Percentiles rank a stretch among this genome's conserved stretches.
Evolutionary conservation across 1,284 basidiomycete species (phyloP).

Genomic region (Cutaneotrichosporon cavernicola): DNA sequence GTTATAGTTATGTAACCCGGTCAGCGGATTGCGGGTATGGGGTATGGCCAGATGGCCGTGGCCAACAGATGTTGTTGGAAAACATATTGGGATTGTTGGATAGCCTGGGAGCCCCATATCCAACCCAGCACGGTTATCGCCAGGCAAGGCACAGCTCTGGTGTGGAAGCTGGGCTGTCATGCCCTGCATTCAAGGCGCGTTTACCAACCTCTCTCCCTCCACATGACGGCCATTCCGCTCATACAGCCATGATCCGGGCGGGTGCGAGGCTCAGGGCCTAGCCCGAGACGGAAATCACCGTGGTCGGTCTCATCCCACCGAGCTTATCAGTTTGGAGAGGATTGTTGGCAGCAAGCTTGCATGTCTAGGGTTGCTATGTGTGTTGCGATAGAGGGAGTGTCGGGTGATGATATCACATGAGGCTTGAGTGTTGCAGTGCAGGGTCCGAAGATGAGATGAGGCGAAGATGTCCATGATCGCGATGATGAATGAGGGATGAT

Average conservation of each 20-base stretch:
- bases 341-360: neutral
- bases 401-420: neutral
- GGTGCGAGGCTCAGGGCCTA: too few species aligned
- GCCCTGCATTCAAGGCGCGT: too few species aligned
- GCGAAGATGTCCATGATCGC: neutral
- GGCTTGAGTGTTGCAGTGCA: neutral
- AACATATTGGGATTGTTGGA: constrained; percentile 5
- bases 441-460: neutral
- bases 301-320: neutral
- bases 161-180: too few species aligned
- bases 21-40: neutral
- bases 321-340: neutral
- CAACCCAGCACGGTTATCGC: neutral
- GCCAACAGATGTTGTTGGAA: constrained; percentile 5
- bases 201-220: neutral
- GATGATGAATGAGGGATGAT: neutral
- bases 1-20: neutral
- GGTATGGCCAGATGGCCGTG: too few species aligned
- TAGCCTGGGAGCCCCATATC: neutral
- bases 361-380: neutral
- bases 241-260: too few species aligned
- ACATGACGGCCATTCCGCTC: too few species aligned
- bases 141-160: neutral
- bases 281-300: neutral
- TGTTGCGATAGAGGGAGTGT: neutral